Conservation (phyloP, 2,329 filamentous ascomycete genomes). For the Colletotrichum zoysiae region DNA sequence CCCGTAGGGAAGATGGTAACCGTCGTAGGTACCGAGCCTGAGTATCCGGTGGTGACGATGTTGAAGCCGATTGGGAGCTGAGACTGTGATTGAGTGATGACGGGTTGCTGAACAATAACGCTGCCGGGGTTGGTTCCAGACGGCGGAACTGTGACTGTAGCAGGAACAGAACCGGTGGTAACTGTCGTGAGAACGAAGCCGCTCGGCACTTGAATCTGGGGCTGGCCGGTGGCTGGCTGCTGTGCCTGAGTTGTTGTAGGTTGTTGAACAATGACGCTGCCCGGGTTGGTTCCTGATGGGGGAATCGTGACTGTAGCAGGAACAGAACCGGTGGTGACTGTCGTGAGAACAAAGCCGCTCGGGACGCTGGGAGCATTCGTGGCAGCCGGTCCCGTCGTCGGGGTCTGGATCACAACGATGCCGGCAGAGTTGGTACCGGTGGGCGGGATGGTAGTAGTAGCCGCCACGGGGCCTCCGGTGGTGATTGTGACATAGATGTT, state of each 20-base stretch:
- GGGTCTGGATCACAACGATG: conserved; percentile 32
- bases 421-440: conserved; percentile 12
- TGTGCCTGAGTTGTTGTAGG: too few relatives aligned
- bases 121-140: background rate
- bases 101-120: too few relatives aligned
- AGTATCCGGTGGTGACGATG: background rate
- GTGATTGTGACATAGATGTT: conserved; percentile 26
- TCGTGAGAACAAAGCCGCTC: conserved; percentile 6
- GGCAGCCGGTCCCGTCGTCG: background rate
- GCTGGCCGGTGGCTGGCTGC: background rate
- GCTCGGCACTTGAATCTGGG: background rate
- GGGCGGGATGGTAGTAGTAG: conserved; percentile 29
- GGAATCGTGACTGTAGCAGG: background rate
- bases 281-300: conserved; percentile 11
- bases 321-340: background rate
- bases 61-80: background rate
- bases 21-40: background rate
- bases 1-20: background rate
- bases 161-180: background rate
- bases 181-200: background rate
- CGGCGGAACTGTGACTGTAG: background rate
- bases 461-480: conserved; percentile 23
- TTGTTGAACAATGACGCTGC: conserved; percentile 7
- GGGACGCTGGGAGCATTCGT: conserved; percentile 4
- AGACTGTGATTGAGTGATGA: background rate